Conservation (phyloP, 345 rosid species). For the Ceriops tagal region DNA sequence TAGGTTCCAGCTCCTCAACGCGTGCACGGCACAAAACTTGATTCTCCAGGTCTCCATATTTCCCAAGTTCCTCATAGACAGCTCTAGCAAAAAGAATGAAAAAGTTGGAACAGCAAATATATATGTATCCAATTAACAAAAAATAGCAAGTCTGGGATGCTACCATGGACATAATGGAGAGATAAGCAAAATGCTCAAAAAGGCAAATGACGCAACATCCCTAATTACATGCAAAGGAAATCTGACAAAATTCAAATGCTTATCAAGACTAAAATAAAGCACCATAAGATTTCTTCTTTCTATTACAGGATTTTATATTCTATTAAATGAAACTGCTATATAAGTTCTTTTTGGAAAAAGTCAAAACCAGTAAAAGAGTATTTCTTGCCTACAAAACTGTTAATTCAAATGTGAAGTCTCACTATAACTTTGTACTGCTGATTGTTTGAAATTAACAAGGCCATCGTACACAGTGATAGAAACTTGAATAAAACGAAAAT, state of each 20-base stretch:
- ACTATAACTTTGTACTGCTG: too few species aligned
- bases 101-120: background rate
- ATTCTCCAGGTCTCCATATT: constrained; percentile 95
- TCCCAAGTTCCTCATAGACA: constrained; percentile 95
- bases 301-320: too few species aligned
- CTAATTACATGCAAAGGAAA: background rate
- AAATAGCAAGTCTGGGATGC: background rate
- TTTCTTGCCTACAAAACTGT: background rate
- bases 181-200: background rate
- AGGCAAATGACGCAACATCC: background rate
- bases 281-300: background rate
- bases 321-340: background rate
- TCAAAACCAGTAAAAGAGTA: background rate
- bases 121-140: background rate
- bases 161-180: background rate
- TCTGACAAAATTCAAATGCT: background rate
- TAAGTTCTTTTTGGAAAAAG: background rate
- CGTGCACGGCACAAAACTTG: constrained; percentile 92
- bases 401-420: too few species aligned
- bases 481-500: too few species aligned
- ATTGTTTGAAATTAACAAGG: too few species aligned
- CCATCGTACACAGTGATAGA: too few species aligned
- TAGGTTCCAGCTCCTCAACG: constrained; percentile 97
- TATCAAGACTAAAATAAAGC: background rate
- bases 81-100: constrained; percentile 45